Evolutionary conservation across 768 basidiomycete genomes (phyloP).

Genomic region (Megacollybia marginata): DNA sequence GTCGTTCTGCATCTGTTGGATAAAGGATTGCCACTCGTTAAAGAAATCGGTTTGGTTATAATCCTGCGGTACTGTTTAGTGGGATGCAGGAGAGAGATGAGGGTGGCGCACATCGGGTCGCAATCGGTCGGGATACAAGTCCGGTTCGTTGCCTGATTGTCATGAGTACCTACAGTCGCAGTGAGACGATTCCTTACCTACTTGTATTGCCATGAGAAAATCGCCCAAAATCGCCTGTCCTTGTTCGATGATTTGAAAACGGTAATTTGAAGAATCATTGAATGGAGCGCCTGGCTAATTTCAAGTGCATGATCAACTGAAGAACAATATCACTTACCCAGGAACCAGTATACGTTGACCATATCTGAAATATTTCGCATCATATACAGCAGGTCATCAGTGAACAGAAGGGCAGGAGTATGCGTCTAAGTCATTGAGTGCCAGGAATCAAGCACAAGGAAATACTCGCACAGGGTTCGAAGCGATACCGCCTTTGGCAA

Average conservation of each 20-base stretch:
- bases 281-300: slow-evolving; percentile 50
- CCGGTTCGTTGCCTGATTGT: slow-evolving; percentile 50
- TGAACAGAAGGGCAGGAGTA: slow-evolving; percentile 62
- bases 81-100: slow-evolving; percentile 17
- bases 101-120: slow-evolving; percentile 10
- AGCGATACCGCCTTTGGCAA: slow-evolving; percentile 42
- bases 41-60: slow-evolving; percentile 31
- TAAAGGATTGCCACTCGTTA: slow-evolving; percentile 43
- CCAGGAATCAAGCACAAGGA: too few relatives aligned
- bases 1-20: slow-evolving; percentile 28
- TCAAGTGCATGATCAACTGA: slow-evolving; percentile 36
- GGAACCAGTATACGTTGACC: slow-evolving; percentile 13
- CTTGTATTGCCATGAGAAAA: slow-evolving; percentile 59
- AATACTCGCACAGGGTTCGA: slow-evolving; percentile 30
- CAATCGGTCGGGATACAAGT: slow-evolving; percentile 31
- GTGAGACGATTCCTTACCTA: too few relatives aligned
- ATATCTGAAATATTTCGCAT: slow-evolving; percentile 50
- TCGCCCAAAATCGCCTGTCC: slow-evolving; percentile 62
- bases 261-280: slow-evolving; percentile 51
- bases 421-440: slow-evolving; percentile 31
- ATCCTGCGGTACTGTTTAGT: not conserved
- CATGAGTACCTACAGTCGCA: too few relatives aligned
- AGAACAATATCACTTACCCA: too few relatives aligned
- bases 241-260: slow-evolving; percentile 48
- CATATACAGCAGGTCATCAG: slow-evolving; percentile 59